Base-by-base conservation (phyloP, 2,329 filamentous ascomycete genomes). In the Stagonosporopsis tanaceti region DNA sequence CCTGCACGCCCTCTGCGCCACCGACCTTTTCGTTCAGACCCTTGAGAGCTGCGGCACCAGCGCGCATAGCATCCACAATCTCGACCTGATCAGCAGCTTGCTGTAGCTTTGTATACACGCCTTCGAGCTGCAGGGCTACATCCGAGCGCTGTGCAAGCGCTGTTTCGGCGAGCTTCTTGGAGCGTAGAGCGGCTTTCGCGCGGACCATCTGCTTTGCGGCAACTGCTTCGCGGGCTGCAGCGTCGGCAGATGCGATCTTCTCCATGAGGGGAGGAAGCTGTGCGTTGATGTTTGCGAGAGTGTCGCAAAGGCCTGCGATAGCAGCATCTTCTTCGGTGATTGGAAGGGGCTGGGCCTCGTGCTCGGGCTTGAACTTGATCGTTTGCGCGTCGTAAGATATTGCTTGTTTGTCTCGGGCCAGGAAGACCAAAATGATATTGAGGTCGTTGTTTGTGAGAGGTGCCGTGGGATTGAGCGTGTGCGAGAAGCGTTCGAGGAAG, bases 41-140 rank as follows among this genome's bases (percentile, higher is more conserved):
- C 63, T 85, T 84, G 32, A 99, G 82, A 1, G 91, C 92, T 32
- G 83, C 84, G 0, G 89, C 86, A 61, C 91, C 92, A 15, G 88
- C 85, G 70, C 92, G 87, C 89, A 99, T 93, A 6, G 93, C 89
- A 58, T 85, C 85, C 8, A 98, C 87, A 14, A 97, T 85, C 66
- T 92, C 89, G 8, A 96, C 87, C 62, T 97, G 91, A 75, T 93
- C 91, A 0, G 87, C 84, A 0, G 95, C 95, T 75, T 94, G 88
- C 73, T 97, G 89, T 50, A 99, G 91, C 70, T 89, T 90, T n/a
- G 83, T 77, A 51, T 92, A 90, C 0, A 96, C 88, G 61, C 91
- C 87, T 76, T 98, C 93, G 1, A 99, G 84, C 76, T 97, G 93
- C 39, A 82, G 80, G 2, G 97, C 84, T 0, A 91, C 91, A 8